Conservation (phyloP, 345 rosid genomes). For the Populus euphratica region DNA sequence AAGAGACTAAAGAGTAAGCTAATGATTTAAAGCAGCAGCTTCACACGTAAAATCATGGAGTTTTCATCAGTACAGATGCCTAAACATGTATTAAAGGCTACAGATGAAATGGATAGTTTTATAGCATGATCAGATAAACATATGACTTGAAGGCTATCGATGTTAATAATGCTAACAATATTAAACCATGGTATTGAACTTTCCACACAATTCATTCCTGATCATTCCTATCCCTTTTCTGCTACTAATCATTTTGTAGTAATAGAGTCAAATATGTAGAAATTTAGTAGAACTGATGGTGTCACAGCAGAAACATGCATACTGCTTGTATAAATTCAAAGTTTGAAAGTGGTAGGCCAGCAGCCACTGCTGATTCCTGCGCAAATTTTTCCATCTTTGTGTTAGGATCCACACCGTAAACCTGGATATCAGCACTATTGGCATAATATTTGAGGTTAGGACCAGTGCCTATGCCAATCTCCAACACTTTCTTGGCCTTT, state of each 20-base stretch:
- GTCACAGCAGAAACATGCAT: slow-evolving; percentile 14
- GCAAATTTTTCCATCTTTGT: slow-evolving; percentile 73
- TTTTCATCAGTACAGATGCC: no score
- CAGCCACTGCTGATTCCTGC: slow-evolving; percentile 49
- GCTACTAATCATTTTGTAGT: not conserved
- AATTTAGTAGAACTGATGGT: not conserved
- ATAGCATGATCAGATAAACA: not conserved
- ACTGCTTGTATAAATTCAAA: slow-evolving; percentile 71
- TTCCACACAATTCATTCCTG: not conserved
- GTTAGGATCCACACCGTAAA: slow-evolving; percentile 75
- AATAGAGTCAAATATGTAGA: not conserved
- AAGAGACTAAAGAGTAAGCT: not conserved
- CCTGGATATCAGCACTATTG: slow-evolving; percentile 36
- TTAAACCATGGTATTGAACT: not conserved
- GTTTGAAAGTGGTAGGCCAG: slow-evolving; percentile 50
- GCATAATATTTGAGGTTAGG: slow-evolving; percentile 78
- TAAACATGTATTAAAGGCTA: no score
- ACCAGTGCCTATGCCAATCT: slow-evolving; percentile 86
- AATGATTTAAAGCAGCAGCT: not conserved
- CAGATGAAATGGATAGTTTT: no score
- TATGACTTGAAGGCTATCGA: no score
- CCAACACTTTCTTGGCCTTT: slow-evolving; percentile 57
- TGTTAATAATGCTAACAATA: not conserved
- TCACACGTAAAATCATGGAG: no score
- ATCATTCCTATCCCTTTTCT: not conserved